Evolutionary conservation across 192 early-diverging fungal species (phyloP), one percentile per base, ranked within the genome.

Genomic region (Chytriomyces sp.): DNA sequence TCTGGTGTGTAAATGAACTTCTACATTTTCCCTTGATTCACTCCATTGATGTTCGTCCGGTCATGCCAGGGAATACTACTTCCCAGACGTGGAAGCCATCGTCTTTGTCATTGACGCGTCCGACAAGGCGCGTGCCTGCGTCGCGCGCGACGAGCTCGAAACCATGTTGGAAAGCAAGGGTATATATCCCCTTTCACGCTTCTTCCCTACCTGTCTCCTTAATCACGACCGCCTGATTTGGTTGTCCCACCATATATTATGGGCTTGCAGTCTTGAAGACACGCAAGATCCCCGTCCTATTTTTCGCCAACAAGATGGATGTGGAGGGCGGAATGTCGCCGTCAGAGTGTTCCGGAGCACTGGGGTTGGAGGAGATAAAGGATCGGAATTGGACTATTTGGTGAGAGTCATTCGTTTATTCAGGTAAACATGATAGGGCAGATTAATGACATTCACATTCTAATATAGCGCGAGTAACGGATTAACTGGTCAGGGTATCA

Each of bases 271-370:
- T 54, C n/a, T 36, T 80, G 7, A 39, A 75, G 38, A 52, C 34
- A 7, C 65, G 54, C 28, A 78, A 72, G 57, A 56, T 69, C 17
- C 80, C 80, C 0, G 73, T 81, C 26, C 69, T 81, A 1, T 65
- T 81, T 41, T 77, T 76, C 52, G 80, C 77, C 40, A 81, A 81
- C 64, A 81, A 81, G 40, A 76, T 73, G 59, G 80, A 81, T 53
- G 10, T 81, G 3, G 41, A 37, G 5, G 75, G 70, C 22, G 62
- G 70, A 25, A 77, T 81, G 76, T 64, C 74, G 12, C 68, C 74
- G 1, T 53, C 78, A 25, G 76, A 81, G 53, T 78, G 76, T 56
- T 41, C 74, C 5, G 70, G 52, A 17, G 77, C 77, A 31, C 39
- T 81, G 63, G 76, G 76, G 10, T 39, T 81, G 22, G 80, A 81